phyloP scores from a whole-genome alignment of 768 basidiomycete species.

The Rhodotorula babjevae region DNA sequence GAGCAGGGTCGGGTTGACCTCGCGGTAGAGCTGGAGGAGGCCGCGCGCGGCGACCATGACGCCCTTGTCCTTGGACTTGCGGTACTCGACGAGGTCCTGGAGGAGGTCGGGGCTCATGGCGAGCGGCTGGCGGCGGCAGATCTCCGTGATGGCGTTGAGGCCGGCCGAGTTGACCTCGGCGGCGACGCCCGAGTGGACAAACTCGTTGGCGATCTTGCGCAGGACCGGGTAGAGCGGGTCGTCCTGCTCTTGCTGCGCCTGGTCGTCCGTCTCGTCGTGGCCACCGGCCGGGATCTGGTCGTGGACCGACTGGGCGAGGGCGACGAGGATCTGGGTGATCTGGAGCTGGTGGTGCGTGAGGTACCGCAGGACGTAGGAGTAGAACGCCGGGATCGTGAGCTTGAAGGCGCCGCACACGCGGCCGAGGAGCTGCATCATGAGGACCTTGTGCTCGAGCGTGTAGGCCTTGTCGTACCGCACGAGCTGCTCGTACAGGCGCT shows the following conservation, averaged over 20 bases:
- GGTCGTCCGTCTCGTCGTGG: slow-evolving; percentile 43
- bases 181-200: slow-evolving; percentile 94
- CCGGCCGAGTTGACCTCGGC: slow-evolving; percentile 93
- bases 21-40: slow-evolving; percentile 82
- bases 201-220: slow-evolving; percentile 86
- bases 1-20: slow-evolving; percentile 88
- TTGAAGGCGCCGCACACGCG: slow-evolving; percentile 90
- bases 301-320: slow-evolving; percentile 90
- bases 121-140: slow-evolving; percentile 93
- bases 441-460: slow-evolving; percentile 91
- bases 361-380: slow-evolving; percentile 87
- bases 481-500: slow-evolving; percentile 82
- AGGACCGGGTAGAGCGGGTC: slow-evolving; percentile 69
- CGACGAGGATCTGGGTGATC: slow-evolving; percentile 85
- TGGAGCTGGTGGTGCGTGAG: slow-evolving; percentile 85
- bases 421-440: slow-evolving; percentile 92
- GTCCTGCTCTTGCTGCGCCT: slow-evolving; percentile 49
- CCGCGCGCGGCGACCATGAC: slow-evolving; percentile 85
- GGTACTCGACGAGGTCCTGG: slow-evolving; percentile 86
- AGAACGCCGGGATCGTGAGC: slow-evolving; percentile 86
- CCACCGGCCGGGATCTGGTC: slow-evolving; percentile 75
- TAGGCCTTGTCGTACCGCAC: slow-evolving; percentile 87
- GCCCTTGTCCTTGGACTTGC: slow-evolving; percentile 89
- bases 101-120: slow-evolving; percentile 92
- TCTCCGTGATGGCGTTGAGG: slow-evolving; percentile 88